A percentile compares a stretch with the other conserved stretches of the same genome.
Evolutionary conservation across 1,139 yeast genomes (phyloP).

Genomic region (Protomyces macrosporus): DNA sequence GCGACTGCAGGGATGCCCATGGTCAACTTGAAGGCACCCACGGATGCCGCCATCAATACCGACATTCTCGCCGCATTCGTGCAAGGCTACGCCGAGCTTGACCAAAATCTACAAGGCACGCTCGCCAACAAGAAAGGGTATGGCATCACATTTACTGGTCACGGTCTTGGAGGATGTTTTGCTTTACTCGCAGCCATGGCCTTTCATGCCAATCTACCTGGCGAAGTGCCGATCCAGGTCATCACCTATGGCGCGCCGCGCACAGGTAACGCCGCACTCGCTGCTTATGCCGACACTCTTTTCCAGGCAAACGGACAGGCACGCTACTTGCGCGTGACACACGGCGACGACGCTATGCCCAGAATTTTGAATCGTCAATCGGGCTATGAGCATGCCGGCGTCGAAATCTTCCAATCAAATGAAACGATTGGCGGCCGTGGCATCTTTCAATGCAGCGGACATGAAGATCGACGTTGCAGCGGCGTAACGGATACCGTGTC

Average conservation of each 20-base stretch:
- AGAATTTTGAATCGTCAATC: not conserved
- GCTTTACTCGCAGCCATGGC: constrained; percentile 8
- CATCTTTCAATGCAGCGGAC: constrained; percentile 10
- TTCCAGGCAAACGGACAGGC: not conserved
- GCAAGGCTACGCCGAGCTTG: not conserved
- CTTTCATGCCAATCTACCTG: not conserved
- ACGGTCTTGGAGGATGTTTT: constrained; percentile 14
- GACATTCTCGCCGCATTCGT: constrained; percentile 3
- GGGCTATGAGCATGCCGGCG: constrained; percentile 14
- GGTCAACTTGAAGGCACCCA: not conserved
- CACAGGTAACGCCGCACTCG: constrained; percentile 4
- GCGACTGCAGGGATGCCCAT: constrained; percentile 2
- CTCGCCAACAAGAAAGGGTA: constrained; percentile 2
- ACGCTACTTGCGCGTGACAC: constrained; percentile 15
- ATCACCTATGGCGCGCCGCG: constrained; percentile 19
- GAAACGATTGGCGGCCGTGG: not conserved
- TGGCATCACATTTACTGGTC: constrained; percentile 20
- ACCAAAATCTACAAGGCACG: not conserved
- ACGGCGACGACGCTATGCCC: constrained; percentile 4
- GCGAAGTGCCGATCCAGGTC: constrained; percentile 3
- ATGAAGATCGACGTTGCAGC: constrained; percentile 8
- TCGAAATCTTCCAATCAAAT: constrained; percentile 2
- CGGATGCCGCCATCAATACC: constrained; percentile 2
- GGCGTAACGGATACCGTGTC: not conserved
- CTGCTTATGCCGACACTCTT: constrained; percentile 1